These are phyloP conservation scores for Tilletia setariae DNA, from an alignment of 1,284 basidiomycete species.

Conservation along the genomic window DNA sequence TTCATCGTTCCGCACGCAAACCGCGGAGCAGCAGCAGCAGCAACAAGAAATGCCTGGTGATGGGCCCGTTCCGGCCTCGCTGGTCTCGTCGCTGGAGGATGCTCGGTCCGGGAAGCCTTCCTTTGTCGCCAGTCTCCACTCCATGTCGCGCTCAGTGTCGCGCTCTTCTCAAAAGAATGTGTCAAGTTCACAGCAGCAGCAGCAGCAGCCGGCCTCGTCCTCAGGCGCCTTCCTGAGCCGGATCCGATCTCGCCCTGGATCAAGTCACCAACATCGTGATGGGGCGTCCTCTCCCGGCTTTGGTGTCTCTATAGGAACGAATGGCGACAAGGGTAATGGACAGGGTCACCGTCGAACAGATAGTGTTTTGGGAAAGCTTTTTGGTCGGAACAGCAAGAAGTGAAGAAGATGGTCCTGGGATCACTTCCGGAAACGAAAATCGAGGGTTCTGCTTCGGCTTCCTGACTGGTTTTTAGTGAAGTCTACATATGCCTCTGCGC, in stretches of 20 bases:
- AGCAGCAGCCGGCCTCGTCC: neutral
- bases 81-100: too few species aligned
- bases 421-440: too few species aligned
- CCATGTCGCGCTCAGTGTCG: neutral
- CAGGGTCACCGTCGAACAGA: neutral
- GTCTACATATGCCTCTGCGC: too few species aligned
- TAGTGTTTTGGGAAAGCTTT: constrained; percentile 1
- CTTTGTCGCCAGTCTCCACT: neutral
- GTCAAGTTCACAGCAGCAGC: neutral
- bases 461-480: too few species aligned
- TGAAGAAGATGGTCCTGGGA: neutral
- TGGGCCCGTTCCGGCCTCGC: too few species aligned
- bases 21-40: too few species aligned
- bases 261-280: too few species aligned
- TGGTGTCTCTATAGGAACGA: neutral
- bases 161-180: neutral
- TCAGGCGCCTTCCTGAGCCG: neutral
- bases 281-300: neutral
- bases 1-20: too few species aligned
- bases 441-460: too few species aligned
- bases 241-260: neutral
- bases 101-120: too few species aligned
- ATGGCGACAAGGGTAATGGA: neutral
- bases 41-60: too few species aligned
- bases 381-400: constrained; percentile 7